Evolutionary conservation across 2,329 filamentous ascomycete species (phyloP), one percentile per base, ranked within the genome.

Genomic region (Phyllosticta ampelicida): DNA sequence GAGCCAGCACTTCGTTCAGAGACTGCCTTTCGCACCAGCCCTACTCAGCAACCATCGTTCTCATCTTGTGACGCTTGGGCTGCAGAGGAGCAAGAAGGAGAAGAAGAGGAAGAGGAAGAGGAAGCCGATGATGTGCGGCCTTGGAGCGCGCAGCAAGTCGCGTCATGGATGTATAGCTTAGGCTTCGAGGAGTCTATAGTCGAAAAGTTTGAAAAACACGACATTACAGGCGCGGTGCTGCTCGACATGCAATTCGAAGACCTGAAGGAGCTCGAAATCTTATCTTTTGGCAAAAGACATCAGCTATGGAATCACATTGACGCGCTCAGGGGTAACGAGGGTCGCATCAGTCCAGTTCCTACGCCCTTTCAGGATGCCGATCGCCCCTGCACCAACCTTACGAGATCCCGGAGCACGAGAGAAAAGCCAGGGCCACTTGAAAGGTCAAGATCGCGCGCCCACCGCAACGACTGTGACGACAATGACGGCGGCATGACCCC

Each of bases 181-280:
- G 90, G 89, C 64, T 85, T 95, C 68, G 91, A 96, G 69, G 75
- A 83, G 55, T 75, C 80, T 6, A 80, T 92, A 54, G 86, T 94
- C 10, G 86, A 95, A 66, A 89, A 87, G 65, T 96, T 99, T 67
- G 80, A 91, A 61, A 82, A 87, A 66, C 95, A 99, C 71, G 92
- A 99, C 68, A 96, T 99, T 70, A 90, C 86, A 23, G 92, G 92
- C 13, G 80, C 84, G 4, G 89, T 97, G 58, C 77, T 97, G 19
- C 84, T 95, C 55, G 90, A 92, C n/a, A 77, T 99, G 50, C 90
- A 95, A 68, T 91, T 92, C 64, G 90, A 95, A 62, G 91, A 94
- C 65, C 75, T 94, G 59, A 86, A 86, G 70, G 89, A 94, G 72
- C 79, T 94, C 18, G 85, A 86, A 63, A 92, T 94, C 58, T 78